A percentile compares a stretch with the other conserved stretches of the same genome.
phyloP scores from a whole-genome alignment of 345 rosid species.

The Eucalyptus urophylla region DNA sequence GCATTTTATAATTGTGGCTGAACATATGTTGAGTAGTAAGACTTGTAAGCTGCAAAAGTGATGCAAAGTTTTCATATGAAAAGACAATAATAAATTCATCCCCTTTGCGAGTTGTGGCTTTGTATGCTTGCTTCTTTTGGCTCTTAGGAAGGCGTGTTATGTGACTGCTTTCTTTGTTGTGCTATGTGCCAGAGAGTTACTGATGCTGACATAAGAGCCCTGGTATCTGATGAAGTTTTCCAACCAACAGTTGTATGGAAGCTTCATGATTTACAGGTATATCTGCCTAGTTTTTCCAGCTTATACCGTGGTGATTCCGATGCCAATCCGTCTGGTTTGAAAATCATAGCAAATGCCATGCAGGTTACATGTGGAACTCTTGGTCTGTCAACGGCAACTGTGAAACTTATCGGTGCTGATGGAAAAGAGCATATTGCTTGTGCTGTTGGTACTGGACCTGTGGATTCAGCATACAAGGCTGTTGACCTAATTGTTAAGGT shows the following conservation, averaged over 20 bases:
- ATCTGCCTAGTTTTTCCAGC: neutral
- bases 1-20: neutral
- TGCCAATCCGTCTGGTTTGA: neutral
- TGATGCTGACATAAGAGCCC: constrained; percentile 80
- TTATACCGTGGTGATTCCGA: neutral
- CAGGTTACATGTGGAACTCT: constrained; percentile 95
- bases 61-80: neutral
- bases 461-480: constrained; percentile 98
- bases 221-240: constrained; percentile 96
- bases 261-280: constrained; percentile 78
- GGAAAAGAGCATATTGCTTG: constrained; percentile 74
- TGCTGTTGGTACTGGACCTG: constrained; percentile 87
- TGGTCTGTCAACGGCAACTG: constrained; percentile 88
- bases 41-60: neutral
- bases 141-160: neutral
- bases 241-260: constrained; percentile 85
- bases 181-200: constrained; percentile 51
- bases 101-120: neutral
- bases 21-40: neutral
- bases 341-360: neutral
- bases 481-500: constrained; percentile 85
- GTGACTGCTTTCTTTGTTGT: neutral
- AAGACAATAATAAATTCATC: neutral
- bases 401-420: constrained; percentile 56
- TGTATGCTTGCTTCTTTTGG: neutral